phyloP scores from a whole-genome alignment of 2,329 filamentous ascomycete species.

The Graphilbum sp. region DNA sequence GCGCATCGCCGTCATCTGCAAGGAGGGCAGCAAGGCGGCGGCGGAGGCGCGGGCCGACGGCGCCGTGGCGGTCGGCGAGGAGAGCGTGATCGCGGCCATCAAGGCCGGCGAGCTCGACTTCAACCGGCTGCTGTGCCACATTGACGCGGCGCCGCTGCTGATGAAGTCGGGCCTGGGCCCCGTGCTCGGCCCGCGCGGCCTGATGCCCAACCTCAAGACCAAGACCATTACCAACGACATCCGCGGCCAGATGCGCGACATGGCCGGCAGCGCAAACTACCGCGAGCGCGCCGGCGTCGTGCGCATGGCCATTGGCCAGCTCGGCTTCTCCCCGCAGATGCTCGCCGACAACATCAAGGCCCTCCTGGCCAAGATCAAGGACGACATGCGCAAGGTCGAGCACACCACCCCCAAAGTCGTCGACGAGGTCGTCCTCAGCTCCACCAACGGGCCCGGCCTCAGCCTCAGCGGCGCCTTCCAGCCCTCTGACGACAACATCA shows the following conservation, averaged over 20 bases:
- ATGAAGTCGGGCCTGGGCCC: constrained; percentile 67
- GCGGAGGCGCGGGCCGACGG: constrained; percentile 62
- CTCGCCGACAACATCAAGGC: constrained; percentile 69
- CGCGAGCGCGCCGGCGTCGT: constrained; percentile 74
- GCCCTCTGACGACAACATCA: constrained; percentile 39
- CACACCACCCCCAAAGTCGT: constrained; percentile 56
- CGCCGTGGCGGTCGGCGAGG: constrained; percentile 70
- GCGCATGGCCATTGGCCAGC: constrained; percentile 76
- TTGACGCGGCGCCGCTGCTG: constrained; percentile 58
- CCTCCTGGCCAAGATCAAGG: constrained; percentile 61
- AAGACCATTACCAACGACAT: constrained; percentile 81
- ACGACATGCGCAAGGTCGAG: constrained; percentile 44
- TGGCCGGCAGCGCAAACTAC: constrained; percentile 75
- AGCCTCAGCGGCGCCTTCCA: constrained; percentile 68
- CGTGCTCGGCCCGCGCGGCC: constrained; percentile 69
- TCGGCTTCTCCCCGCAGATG: constrained; percentile 77
- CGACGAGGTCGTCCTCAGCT: constrained; percentile 63
- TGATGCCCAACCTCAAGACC: constrained; percentile 83
- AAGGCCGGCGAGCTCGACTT: constrained; percentile 63
- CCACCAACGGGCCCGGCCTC: constrained; percentile 74
- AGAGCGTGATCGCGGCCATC: constrained; percentile 68
- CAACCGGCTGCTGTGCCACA: constrained; percentile 77
- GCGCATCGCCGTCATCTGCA: constrained; percentile 78
- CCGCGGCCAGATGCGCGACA: constrained; percentile 55
- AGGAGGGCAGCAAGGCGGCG: constrained; percentile 60